Base-by-base conservation (phyloP, 345 rosid genomes). In the Boechera stricta region DNA sequence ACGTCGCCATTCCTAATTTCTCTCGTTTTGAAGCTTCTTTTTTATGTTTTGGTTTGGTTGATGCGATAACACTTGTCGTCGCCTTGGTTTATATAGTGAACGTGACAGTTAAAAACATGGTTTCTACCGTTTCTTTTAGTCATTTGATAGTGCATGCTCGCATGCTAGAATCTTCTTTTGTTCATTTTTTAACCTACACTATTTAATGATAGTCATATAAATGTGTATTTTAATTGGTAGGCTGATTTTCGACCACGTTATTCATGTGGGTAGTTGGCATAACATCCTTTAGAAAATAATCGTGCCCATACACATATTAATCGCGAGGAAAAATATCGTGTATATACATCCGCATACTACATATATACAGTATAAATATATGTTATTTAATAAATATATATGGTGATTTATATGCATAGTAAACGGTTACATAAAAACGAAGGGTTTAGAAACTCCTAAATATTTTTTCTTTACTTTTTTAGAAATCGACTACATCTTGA, bases 1-100 rank as follows among this genome's bases (percentile, higher is more conserved):
- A 77, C 7, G 75, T 77, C 7, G 80, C 80, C 80, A 77, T 77
- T 11, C 68, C 38, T n/a, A n/a, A n/a, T 66, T 3, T 6, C 33
- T 74, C 28, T 71, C 11, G 10, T 47, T 45, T 6, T 10, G 45
- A 74, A 67, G 61, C 61, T 67, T 44, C 13, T 58, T 32, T 26
- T 33, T 18, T 48, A 16, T 57, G n/a, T 28, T 31, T 13, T 64
- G 26, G 1, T 62, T 63, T 63, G 52, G 61, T 58, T 67, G 60
- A 58, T 75, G 73, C n/a, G 36, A 48, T 7, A 67, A 16, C 11
- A 7, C 59, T 54, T 8, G 51, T 55, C 48, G 10, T 74, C n/a
- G 10, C 24, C 33, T 18, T 16, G 57, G 67, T 47, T 56, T 74
- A 66, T 66, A 66, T 66, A 74, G 51, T 18, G 48, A 56, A 56